phyloP scores from a whole-genome alignment of 345 rosid genomes.

The Isatis tinctoria region DNA sequence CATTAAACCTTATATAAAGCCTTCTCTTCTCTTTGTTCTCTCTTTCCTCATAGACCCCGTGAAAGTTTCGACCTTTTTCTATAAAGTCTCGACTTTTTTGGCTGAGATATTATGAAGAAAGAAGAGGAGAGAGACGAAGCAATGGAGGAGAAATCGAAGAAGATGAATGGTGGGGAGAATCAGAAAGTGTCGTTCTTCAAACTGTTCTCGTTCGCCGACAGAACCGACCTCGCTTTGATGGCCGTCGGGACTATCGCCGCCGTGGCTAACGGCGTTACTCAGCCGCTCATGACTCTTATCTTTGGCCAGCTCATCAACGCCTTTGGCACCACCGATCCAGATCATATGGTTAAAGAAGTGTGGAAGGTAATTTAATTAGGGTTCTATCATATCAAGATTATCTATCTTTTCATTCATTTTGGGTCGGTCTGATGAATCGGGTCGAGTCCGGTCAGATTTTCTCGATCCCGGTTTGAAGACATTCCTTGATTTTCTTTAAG shows the following conservation, averaged over 20 bases:
- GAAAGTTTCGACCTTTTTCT: conserved; percentile 10
- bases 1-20: conserved; percentile 3
- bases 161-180: conserved; percentile 42
- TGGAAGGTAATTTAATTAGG: conserved; percentile 41
- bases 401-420: background rate
- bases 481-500: background rate
- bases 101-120: background rate
- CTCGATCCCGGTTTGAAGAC: background rate
- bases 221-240: conserved; percentile 56
- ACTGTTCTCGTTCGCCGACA: conserved; percentile 79
- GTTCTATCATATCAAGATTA: background rate
- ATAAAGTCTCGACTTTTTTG: background rate
- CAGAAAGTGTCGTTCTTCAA: conserved; percentile 63
- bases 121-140: conserved; percentile 23
- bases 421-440: background rate
- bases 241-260: conserved; percentile 67
- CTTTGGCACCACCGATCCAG: conserved; percentile 42
- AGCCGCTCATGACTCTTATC: conserved; percentile 78
- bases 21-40: background rate
- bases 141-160: background rate
- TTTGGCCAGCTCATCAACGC: conserved; percentile 63
- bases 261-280: conserved; percentile 56
- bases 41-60: conserved; percentile 22
- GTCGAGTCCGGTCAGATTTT: background rate
- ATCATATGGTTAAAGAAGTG: conserved; percentile 41